phyloP scores from a whole-genome alignment of 352 stramenopile species.

The Globisporangium rhizosaccharum region DNA sequence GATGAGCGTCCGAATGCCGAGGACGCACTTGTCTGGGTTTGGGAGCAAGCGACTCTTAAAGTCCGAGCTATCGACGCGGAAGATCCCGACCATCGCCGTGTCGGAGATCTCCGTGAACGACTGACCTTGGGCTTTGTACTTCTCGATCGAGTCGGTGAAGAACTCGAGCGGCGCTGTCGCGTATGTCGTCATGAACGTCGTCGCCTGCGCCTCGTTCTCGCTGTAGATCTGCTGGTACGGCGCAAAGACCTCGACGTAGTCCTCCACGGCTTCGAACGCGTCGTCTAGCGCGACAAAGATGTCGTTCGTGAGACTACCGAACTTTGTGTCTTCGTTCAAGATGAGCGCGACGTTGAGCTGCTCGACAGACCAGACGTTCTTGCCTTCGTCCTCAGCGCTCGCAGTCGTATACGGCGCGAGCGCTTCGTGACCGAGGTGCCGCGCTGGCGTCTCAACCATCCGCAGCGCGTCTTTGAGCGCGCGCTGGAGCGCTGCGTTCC shows the following conservation, averaged over 20 bases:
- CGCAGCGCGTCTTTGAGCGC: constrained; percentile 81
- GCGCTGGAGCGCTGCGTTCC: constrained; percentile 61
- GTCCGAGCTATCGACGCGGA: constrained; percentile 83
- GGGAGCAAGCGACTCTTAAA: constrained; percentile 89
- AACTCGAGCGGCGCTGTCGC: constrained; percentile 65
- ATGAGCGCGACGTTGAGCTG: constrained; percentile 77
- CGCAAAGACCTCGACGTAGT: constrained; percentile 88
- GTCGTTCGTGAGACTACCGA: constrained; percentile 78
- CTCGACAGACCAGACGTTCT: constrained; percentile 73
- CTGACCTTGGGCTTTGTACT: constrained; percentile 71
- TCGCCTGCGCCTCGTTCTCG: constrained; percentile 79
- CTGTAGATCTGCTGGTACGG: constrained; percentile 85
- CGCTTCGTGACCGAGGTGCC: constrained; percentile 76
- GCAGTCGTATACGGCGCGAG: constrained; percentile 74
- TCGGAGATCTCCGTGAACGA: constrained; percentile 85
- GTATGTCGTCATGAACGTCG: constrained; percentile 60
- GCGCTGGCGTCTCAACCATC: constrained; percentile 84
- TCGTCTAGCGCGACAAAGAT: constrained; percentile 82
- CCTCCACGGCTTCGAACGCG: constrained; percentile 71
- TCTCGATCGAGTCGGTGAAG: constrained; percentile 78
- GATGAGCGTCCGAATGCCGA: constrained; percentile 73
- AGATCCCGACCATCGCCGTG: constrained; percentile 86
- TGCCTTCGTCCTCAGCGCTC: constrained; percentile 80
- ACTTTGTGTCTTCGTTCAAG: constrained; percentile 78
- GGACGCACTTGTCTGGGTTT: constrained; percentile 84